Conservation (phyloP, 2,329 filamentous ascomycete species). For the Ceratocystis huliohia region DNA sequence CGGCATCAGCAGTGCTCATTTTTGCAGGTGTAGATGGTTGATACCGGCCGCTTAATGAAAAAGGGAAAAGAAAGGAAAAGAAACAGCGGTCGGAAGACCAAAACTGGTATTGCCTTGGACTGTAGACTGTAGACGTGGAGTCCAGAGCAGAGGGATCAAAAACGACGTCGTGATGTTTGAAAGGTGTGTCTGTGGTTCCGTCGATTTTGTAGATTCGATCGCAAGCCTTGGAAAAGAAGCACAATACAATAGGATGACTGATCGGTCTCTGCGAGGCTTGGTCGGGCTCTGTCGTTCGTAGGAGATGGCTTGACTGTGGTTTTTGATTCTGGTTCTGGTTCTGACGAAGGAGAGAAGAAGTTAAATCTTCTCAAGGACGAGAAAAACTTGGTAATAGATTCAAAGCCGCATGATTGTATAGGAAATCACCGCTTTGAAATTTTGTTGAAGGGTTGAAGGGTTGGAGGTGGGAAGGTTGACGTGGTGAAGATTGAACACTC, state of each 20-base stretch:
- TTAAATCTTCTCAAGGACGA: slow-evolving; percentile 17
- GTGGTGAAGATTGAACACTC: neutral
- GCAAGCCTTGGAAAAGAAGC: neutral
- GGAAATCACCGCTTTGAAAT: neutral
- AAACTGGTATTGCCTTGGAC: neutral
- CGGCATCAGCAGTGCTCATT: slow-evolving; percentile 18
- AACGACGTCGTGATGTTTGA: slow-evolving; percentile 17
- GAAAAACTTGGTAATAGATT: slow-evolving; percentile 13
- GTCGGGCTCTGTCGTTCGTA: neutral
- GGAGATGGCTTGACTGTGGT: neutral
- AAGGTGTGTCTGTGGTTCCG: neutral
- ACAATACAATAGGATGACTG: neutral
- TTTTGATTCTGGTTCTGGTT: neutral
- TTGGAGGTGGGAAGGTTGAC: neutral
- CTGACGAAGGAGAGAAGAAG: slow-evolving; percentile 9
- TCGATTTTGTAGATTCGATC: neutral
- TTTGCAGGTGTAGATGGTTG: neutral
- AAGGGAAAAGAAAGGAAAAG: neutral
- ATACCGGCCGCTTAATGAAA: neutral
- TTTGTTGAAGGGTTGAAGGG: neutral
- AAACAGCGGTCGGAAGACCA: slow-evolving; percentile 11
- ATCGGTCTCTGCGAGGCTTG: neutral
- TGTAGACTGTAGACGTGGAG: slow-evolving; percentile 13
- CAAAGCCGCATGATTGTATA: slow-evolving; percentile 17
- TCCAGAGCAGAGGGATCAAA: slow-evolving; percentile 17